Base-by-base conservation (phyloP, 2,329 filamentous ascomycete genomes). In the Nectriaceae sp. region DNA sequence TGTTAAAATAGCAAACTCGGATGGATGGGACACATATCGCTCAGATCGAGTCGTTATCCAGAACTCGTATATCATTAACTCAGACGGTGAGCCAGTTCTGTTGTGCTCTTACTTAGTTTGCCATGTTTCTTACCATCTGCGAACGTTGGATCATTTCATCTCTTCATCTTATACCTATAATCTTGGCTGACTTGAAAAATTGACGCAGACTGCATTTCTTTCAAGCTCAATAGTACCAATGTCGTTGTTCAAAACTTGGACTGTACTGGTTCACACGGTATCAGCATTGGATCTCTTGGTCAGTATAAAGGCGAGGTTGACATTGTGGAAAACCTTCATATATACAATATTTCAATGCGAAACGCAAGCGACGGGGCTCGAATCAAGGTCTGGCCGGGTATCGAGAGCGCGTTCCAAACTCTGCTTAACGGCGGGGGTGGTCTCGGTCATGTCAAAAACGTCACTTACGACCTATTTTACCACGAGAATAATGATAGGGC, bases 311-410 rank as follows among this genome's bases (percentile, higher is more conserved):
- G 75, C 19, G 77, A 83, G 53, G 78, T 79, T 15, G 86, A 89
- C 53, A 83, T 88, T 39, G 84, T 89, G 2, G 76, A 87, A 65
- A 83, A 89, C 56, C 63, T 89, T n/a, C 82, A 84, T 57, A 78
- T 87, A 47, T 82, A 77, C 66, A 84, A 85, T 56, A 71, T 77
- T 37, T 76, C 75, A 33, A 80, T 84, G 76, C 73, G 74, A 44
- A 82, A 85, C 57, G 78, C 80, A 3, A 72, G 79, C 44, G 82
- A 88, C 54, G 85, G 83, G 22, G 86, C 85, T 0, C 81, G 86
- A 50, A 88, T 90, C 70, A 89, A 89, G 67, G 85, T 88, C 46
- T 89, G 85, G 86, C 84, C 85, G 0, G 83, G 83, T 5, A 47
- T 58, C 2, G 53, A 55, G 19, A 59, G 50, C 1, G 21, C 35